phyloP scores from a whole-genome alignment of 352 stramenopile genomes.

The Phytophthora pini region DNA sequence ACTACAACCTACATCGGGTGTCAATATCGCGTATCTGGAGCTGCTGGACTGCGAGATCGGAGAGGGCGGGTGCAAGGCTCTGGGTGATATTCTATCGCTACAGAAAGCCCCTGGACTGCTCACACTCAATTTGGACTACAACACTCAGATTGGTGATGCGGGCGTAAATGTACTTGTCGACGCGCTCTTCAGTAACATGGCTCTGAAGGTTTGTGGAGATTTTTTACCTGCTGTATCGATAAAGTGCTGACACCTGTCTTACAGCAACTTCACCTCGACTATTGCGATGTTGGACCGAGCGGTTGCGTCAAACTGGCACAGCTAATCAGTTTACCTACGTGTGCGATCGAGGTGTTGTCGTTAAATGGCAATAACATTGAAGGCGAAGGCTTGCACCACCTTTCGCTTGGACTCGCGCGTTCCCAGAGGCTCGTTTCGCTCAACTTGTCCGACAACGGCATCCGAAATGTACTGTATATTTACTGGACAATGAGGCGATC shows the following conservation, averaged over 20 bases:
- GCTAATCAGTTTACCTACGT: constrained; percentile 63
- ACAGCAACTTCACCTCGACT: constrained; percentile 82
- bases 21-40: constrained; percentile 84
- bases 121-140: constrained; percentile 82
- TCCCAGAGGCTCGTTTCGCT: constrained; percentile 62
- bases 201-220: constrained; percentile 53
- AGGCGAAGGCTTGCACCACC: constrained; percentile 67
- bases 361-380: constrained; percentile 66
- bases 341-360: constrained; percentile 63
- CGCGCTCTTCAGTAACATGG: constrained; percentile 70
- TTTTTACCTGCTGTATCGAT: not conserved
- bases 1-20: constrained; percentile 47
- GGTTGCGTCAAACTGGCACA: constrained; percentile 78
- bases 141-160: constrained; percentile 61
- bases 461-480: constrained; percentile 57
- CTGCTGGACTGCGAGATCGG: constrained; percentile 81
- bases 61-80: constrained; percentile 58
- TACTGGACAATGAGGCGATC: too few relatives aligned
- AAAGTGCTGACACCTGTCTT: not conserved
- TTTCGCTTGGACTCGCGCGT: constrained; percentile 75
- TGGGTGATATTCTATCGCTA: constrained; percentile 53
- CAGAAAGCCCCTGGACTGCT: constrained; percentile 69
- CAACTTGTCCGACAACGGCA: constrained; percentile 83
- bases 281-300: constrained; percentile 52
- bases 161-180: constrained; percentile 64